Evolutionary conservation across 495 filamentous ascomycete species (phyloP).

Genomic region (Bacidia gigantensis): DNA sequence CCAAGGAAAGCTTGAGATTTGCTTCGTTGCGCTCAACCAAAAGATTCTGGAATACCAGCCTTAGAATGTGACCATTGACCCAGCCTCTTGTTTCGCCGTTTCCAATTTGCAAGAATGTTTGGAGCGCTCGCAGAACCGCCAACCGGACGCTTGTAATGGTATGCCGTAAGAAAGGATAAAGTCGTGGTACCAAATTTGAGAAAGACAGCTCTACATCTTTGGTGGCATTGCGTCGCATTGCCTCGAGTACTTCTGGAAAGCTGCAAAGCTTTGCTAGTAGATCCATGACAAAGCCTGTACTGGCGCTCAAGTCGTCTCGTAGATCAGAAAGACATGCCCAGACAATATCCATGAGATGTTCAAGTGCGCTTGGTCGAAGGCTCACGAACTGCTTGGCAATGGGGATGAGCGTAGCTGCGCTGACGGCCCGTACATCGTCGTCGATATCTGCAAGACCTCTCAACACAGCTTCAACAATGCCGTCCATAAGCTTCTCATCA

Average conservation of each 20-base stretch:
- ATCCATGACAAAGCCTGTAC: constrained; percentile 96
- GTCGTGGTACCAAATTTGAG: constrained; percentile 74
- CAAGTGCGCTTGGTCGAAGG: constrained; percentile 61
- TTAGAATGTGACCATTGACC: constrained; percentile 79
- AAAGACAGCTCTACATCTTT: constrained; percentile 77
- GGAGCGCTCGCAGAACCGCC: constrained; percentile 80
- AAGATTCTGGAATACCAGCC: constrained; percentile 86
- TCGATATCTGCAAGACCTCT: constrained; percentile 81
- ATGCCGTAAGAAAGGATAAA: constrained; percentile 92
- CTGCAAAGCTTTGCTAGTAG: constrained; percentile 88
- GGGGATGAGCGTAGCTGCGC: constrained; percentile 88
- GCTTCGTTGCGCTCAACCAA: constrained; percentile 81
- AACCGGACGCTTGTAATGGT: constrained; percentile 92
- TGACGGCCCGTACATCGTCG: constrained; percentile 93
- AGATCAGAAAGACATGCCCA: constrained; percentile 95
- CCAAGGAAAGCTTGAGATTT: constrained; percentile 62
- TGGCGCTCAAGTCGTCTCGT: constrained; percentile 90
- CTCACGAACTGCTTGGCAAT: constrained; percentile 88
- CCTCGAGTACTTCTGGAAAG: constrained; percentile 80
- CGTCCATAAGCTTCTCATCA: constrained; percentile 76
- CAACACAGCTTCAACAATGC: constrained; percentile 83
- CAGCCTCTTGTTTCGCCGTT: constrained; percentile 75
- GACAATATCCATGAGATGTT: constrained; percentile 77
- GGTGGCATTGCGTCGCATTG: constrained; percentile 84
- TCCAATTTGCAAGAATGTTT: constrained; percentile 81